These are phyloP conservation scores for Cryptococcus sp. DNA, from an alignment of 1,284 basidiomycete genomes.

Conservation along the genomic window DNA sequence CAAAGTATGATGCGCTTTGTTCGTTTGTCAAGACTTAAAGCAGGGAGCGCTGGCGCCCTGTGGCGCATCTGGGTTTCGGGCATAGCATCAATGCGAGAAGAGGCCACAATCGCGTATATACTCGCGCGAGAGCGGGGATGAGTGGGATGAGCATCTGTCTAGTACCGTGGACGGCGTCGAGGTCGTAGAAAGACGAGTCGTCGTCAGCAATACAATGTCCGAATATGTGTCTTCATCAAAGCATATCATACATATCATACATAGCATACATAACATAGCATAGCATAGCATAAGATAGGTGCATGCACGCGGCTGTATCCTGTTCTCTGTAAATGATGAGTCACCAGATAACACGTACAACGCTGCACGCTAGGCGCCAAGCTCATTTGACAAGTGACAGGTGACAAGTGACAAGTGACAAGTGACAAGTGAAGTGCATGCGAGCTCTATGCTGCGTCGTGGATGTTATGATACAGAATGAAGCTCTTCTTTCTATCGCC, in stretches of 20 bases:
- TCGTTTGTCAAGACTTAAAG: not conserved
- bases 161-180: not conserved
- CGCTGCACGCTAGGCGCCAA: too few species aligned
- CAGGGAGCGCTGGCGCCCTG: not conserved
- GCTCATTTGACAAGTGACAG: too few species aligned
- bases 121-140: not conserved
- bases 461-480: too few species aligned
- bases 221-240: not conserved
- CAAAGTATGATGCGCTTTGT: slow-evolving; percentile 34
- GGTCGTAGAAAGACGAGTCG: not conserved
- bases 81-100: not conserved
- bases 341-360: too few species aligned
- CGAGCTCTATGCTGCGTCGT: too few species aligned
- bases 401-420: too few species aligned
- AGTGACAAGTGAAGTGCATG: too few species aligned
- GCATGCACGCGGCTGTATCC: too few species aligned
- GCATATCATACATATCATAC: not conserved
- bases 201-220: not conserved
- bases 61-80: not conserved
- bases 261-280: not conserved
- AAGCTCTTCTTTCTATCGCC: too few species aligned
- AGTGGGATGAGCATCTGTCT: not conserved
- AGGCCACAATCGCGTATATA: too few species aligned
- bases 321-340: too few species aligned
- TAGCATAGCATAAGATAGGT: too few species aligned